phyloP scores from a whole-genome alignment of 2,329 filamentous ascomycete genomes.

The Ilyonectria robusta region DNA sequence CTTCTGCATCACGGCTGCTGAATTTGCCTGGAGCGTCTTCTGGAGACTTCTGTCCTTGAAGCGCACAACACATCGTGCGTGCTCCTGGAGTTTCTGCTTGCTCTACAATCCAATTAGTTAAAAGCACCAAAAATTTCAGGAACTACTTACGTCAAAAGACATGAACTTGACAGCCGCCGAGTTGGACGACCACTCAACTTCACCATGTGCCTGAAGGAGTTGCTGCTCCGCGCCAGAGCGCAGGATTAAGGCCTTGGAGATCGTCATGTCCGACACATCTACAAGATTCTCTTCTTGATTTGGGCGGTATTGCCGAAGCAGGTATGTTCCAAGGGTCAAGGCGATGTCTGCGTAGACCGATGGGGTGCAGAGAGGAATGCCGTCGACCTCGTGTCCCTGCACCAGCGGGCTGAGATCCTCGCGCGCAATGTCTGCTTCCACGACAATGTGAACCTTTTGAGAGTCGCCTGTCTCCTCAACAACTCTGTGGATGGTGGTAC shows the following conservation, averaged over 20 bases:
- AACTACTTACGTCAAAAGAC: slow-evolving; percentile 33
- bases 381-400: slow-evolving; percentile 39
- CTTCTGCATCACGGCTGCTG: slow-evolving; percentile 21
- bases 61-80: slow-evolving; percentile 32
- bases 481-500: slow-evolving; percentile 36
- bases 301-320: slow-evolving; percentile 29
- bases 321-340: slow-evolving; percentile 33
- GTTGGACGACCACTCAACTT: slow-evolving; percentile 34
- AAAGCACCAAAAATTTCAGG: no score
- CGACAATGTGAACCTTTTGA: slow-evolving; percentile 28
- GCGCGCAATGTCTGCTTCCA: slow-evolving; percentile 39
- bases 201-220: slow-evolving; percentile 35
- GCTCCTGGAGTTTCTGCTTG: slow-evolving; percentile 33
- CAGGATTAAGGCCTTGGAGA: slow-evolving; percentile 37
- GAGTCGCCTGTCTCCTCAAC: slow-evolving; percentile 38
- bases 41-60: slow-evolving; percentile 31
- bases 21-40: slow-evolving; percentile 19
- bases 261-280: slow-evolving; percentile 40
- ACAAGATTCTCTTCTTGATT: slow-evolving; percentile 31
- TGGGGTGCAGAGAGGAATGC: slow-evolving; percentile 37
- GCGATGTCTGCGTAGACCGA: slow-evolving; percentile 42
- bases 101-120: slow-evolving; percentile 3
- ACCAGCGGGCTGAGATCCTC: slow-evolving; percentile 38
- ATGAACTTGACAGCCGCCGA: slow-evolving; percentile 30
- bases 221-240: slow-evolving; percentile 19